Conservation (phyloP, 2,329 filamentous ascomycete genomes). For the Eutypella sp. region DNA sequence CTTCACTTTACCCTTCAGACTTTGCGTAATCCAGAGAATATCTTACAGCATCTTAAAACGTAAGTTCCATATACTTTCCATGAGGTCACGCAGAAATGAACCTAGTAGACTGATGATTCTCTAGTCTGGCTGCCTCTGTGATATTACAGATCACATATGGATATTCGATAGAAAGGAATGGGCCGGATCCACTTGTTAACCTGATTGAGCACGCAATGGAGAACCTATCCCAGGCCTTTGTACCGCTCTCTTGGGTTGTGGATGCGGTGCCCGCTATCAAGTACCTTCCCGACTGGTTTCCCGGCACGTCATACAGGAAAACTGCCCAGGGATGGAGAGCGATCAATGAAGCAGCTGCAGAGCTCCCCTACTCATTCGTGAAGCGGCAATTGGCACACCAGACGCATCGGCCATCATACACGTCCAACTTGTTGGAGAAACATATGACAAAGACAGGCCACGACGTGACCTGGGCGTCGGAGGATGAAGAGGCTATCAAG, state of each 20-base stretch:
- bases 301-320: slow-evolving; percentile 5
- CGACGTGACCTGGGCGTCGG: background rate
- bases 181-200: background rate
- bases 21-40: background rate
- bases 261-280: slow-evolving; percentile 2
- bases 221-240: background rate
- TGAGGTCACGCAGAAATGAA: too few relatives aligned
- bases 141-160: slow-evolving; percentile 1
- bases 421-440: background rate
- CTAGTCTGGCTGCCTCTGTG: background rate
- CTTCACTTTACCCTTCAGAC: background rate
- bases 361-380: slow-evolving; percentile 4
- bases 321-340: slow-evolving; percentile 2
- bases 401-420: slow-evolving; percentile 1
- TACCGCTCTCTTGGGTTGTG: background rate
- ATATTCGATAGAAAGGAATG: background rate
- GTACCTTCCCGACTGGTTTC: slow-evolving; percentile 8
- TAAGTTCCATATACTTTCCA: slow-evolving; percentile 18
- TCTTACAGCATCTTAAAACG: background rate
- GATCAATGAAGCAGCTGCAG: background rate
- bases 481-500: slow-evolving; percentile 1
- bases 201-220: background rate
- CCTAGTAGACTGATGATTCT: too few relatives aligned
- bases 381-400: slow-evolving; percentile 2
- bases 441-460: background rate